Evolutionary conservation across 805 yeast species (phyloP).

Genomic region (Nakazawaea holstii): DNA sequence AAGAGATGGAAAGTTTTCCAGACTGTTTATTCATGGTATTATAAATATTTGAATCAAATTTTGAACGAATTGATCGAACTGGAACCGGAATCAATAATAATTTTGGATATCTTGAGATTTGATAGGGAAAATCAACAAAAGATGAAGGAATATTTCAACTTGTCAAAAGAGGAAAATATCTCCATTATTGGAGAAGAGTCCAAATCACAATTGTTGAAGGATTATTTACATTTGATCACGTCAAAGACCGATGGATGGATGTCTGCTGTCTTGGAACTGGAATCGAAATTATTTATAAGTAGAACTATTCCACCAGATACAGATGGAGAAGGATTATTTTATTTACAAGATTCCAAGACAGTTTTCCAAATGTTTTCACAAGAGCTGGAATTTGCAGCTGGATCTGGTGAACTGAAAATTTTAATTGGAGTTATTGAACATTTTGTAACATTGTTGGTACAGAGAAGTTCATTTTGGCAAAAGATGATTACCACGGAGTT

Average conservation of each 20-base stretch:
- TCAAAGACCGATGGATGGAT: constrained; percentile 85
- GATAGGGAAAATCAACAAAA: constrained; percentile 62
- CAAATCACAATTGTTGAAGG: constrained; percentile 68
- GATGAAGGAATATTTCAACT: constrained; percentile 43
- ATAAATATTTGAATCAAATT: constrained; percentile 55
- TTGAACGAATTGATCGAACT: constrained; percentile 57
- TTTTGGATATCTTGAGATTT: constrained; percentile 70
- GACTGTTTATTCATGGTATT: constrained; percentile 60
- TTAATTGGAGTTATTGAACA: constrained; percentile 72
- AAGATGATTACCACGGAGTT: constrained; percentile 50
- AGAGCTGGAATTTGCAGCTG: constrained; percentile 84
- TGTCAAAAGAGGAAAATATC: constrained; percentile 39
- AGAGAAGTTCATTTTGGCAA: constrained; percentile 62
- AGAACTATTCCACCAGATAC: constrained; percentile 64
- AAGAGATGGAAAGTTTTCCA: constrained; percentile 66
- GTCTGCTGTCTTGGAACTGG: constrained; percentile 58
- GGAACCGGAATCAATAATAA: constrained; percentile 76
- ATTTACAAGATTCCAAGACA: constrained; percentile 72
- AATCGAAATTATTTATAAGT: constrained; percentile 54
- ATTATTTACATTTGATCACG: constrained; percentile 68
- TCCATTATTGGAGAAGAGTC: constrained; percentile 67
- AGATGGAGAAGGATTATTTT: constrained; percentile 59
- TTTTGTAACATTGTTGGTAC: constrained; percentile 54
- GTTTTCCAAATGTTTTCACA: constrained; percentile 83
- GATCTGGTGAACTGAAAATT: constrained; percentile 75